Evolutionary conservation across 768 basidiomycete genomes (phyloP).

Genomic region (Clathrus columnatus): DNA sequence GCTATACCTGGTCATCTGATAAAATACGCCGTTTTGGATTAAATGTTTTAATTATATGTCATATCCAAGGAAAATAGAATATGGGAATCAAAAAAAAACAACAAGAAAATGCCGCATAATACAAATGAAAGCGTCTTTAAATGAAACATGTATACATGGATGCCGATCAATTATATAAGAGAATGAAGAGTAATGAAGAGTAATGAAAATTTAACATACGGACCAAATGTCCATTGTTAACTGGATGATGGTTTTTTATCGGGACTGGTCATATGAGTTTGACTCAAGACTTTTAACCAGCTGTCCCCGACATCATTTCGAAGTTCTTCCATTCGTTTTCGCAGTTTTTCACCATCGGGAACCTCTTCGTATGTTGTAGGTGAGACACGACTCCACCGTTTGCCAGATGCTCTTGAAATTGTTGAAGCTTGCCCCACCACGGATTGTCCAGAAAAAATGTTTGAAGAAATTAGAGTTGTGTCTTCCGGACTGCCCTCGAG

Average conservation of each 20-base stretch:
- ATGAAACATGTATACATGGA: background rate
- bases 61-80: too few species aligned
- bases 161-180: background rate
- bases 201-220: background rate
- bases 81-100: background rate
- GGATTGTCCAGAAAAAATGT: background rate
- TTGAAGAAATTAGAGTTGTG: background rate
- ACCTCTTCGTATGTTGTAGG: background rate
- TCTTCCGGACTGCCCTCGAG: background rate
- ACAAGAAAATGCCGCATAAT: background rate
- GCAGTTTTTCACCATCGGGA: conserved; percentile 57
- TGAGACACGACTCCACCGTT: background rate
- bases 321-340: conserved; percentile 70
- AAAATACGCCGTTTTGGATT: conserved; percentile 86
- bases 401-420: background rate
- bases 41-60: conserved; percentile 8
- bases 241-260: background rate
- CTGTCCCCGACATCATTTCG: conserved; percentile 84
- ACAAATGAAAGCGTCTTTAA: background rate
- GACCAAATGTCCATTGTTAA: background rate
- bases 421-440: background rate
- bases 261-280: conserved; percentile 34
- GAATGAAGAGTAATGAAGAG: background rate
- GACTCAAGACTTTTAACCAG: conserved; percentile 79
- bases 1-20: conserved; percentile 77